phyloP scores from a whole-genome alignment of 2,329 filamentous ascomycete species.

The Nemania abortiva region DNA sequence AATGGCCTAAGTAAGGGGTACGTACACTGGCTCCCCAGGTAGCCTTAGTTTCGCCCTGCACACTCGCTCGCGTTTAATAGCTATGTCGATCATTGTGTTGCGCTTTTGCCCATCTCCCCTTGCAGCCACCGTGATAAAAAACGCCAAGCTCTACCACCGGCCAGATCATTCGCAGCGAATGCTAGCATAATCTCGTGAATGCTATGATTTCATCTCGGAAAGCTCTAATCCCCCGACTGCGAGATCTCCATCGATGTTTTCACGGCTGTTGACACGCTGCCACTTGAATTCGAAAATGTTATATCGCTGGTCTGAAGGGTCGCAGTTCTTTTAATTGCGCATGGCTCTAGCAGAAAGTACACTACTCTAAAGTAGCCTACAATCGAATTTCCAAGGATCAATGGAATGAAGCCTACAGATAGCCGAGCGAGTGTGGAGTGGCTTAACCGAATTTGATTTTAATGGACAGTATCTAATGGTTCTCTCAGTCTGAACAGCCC shows the following conservation, averaged over 20 bases:
- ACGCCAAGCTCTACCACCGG: background rate
- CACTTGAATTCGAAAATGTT: slow-evolving; percentile 11
- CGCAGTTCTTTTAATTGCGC: background rate
- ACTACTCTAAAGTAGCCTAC: slow-evolving; percentile 1
- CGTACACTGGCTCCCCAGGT: slow-evolving; percentile 94
- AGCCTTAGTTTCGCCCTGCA: slow-evolving; percentile 58
- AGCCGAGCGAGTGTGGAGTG: slow-evolving; percentile 47
- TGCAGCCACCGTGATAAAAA: background rate
- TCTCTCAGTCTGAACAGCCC: slow-evolving; percentile 61
- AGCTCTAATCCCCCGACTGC: background rate
- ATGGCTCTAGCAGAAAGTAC: slow-evolving; percentile 11
- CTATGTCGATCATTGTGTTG: slow-evolving; percentile 7
- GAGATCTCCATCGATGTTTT: background rate
- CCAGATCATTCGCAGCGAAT: background rate
- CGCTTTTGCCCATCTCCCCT: slow-evolving; percentile 17
- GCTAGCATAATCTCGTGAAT: slow-evolving; percentile 6
- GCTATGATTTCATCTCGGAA: background rate
- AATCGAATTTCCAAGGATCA: background rate
- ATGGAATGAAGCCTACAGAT: slow-evolving; percentile 7
- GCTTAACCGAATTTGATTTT: slow-evolving; percentile 16
- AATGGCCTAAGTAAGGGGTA: slow-evolving; percentile 97
- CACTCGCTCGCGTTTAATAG: slow-evolving; percentile 47
- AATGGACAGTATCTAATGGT: slow-evolving; percentile 45
- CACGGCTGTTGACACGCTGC: background rate
- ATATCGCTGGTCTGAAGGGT: slow-evolving; percentile 1